A percentile compares a stretch with the other conserved stretches of the same genome.
Evolutionary conservation across 2,329 filamentous ascomycete genomes (phyloP).

Genomic region (Fusarium nanum): DNA sequence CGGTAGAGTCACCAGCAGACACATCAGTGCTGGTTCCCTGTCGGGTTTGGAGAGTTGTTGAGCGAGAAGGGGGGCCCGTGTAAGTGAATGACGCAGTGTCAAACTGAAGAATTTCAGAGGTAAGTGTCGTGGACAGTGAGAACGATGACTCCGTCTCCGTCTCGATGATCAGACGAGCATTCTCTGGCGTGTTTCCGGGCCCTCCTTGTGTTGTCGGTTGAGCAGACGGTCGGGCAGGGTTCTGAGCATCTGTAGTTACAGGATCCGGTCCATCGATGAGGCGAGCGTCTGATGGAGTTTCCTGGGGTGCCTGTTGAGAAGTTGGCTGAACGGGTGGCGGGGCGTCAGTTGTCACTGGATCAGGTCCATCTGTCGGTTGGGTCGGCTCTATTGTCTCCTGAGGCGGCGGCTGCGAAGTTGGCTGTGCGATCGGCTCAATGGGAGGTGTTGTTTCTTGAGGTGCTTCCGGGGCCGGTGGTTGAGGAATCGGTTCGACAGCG

Average conservation of each 20-base stretch:
- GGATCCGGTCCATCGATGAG: constrained; percentile 10
- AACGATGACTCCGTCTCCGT: constrained; percentile 4
- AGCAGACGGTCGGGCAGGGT: neutral
- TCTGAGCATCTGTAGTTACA: constrained; percentile 8
- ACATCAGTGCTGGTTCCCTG: constrained; percentile 29
- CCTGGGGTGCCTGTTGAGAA: neutral
- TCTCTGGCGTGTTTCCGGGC: constrained; percentile 10
- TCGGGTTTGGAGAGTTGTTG: constrained; percentile 39
- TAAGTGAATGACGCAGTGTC: constrained; percentile 38
- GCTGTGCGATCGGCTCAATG: constrained; percentile 2
- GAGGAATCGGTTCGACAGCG: constrained; percentile 7
- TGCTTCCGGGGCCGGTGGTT: constrained; percentile 7
- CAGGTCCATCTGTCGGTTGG: constrained; percentile 10
- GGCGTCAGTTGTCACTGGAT: constrained; percentile 6
- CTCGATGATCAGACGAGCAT: constrained; percentile 18
- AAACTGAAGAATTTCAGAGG: constrained; percentile 34
- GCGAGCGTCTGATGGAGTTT: constrained; percentile 14
- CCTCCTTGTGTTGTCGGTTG: neutral
- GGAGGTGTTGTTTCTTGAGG: constrained; percentile 13
- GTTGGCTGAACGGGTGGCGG: neutral
- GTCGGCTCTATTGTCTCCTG: constrained; percentile 19
- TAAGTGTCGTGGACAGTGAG: neutral
- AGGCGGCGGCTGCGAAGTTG: constrained; percentile 12
- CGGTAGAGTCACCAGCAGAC: constrained; percentile 28
- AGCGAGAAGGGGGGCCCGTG: constrained; percentile 23